phyloP scores from a whole-genome alignment of 2,329 filamentous ascomycete genomes.

The Alternaria longipes region DNA sequence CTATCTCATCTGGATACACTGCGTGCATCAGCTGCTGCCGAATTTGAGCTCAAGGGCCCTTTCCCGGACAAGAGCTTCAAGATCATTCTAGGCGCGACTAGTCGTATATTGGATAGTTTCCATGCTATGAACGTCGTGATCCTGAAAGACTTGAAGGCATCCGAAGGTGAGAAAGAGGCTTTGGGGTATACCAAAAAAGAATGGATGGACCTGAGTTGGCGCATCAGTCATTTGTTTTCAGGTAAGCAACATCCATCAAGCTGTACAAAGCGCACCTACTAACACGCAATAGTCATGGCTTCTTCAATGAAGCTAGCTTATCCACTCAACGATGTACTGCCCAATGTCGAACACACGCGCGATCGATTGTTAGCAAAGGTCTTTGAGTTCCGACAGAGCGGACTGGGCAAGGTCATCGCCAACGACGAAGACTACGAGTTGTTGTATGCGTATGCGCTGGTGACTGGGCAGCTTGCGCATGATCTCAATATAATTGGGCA shows the following conservation, averaged over 20 bases:
- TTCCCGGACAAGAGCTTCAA: slow-evolving; percentile 80
- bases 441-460: slow-evolving; percentile 84
- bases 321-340: slow-evolving; percentile 86
- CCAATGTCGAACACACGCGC: slow-evolving; percentile 80
- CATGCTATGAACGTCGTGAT: slow-evolving; percentile 96
- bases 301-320: slow-evolving; percentile 95
- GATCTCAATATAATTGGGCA: slow-evolving; percentile 64
- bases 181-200: slow-evolving; percentile 82
- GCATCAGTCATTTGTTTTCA: slow-evolving; percentile 86
- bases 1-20: slow-evolving; percentile 76
- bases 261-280: slow-evolving; percentile 13
- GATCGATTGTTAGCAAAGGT: slow-evolving; percentile 87
- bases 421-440: slow-evolving; percentile 88
- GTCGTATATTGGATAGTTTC: slow-evolving; percentile 88
- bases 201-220: slow-evolving; percentile 79
- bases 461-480: slow-evolving; percentile 67
- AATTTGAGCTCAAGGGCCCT: slow-evolving; percentile 87
- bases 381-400: slow-evolving; percentile 82
- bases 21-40: slow-evolving; percentile 76
- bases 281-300: slow-evolving; percentile 71
- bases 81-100: slow-evolving; percentile 80
- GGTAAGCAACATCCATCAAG: slow-evolving; percentile 52
- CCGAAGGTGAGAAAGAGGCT: slow-evolving; percentile 81
- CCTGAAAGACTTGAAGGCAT: slow-evolving; percentile 77
- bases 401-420: slow-evolving; percentile 59